Evolutionary conservation across 2,329 filamentous ascomycete genomes (phyloP).

Genomic region (Chaetomiaceae sp.): DNA sequence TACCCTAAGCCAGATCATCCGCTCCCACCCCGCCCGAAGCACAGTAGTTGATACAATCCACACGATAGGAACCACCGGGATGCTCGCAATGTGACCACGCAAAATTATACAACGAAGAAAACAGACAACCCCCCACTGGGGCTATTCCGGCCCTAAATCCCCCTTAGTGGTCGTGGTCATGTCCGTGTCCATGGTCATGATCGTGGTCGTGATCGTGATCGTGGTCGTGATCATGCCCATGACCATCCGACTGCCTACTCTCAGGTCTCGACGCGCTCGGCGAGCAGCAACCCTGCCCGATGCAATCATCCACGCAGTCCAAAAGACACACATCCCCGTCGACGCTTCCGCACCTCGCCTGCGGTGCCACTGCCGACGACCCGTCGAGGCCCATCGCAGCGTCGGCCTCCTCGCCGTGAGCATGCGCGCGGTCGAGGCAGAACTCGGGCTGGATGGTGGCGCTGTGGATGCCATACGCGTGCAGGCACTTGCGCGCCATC

Average conservation of each 20-base stretch:
- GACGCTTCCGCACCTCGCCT: slow-evolving; percentile 23
- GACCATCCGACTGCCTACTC: slow-evolving; percentile 30
- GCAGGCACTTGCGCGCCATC: slow-evolving; percentile 79
- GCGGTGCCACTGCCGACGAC: slow-evolving; percentile 20
- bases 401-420: slow-evolving; percentile 25
- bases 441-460: slow-evolving; percentile 97
- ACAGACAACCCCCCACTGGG: background rate
- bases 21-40: no score
- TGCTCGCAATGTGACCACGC: background rate
- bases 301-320: slow-evolving; percentile 47
- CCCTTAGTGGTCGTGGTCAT: background rate
- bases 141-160: background rate
- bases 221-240: slow-evolving; percentile 7
- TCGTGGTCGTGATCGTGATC: background rate
- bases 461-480: slow-evolving; percentile 93
- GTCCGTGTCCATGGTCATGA: slow-evolving; percentile 1
- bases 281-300: slow-evolving; percentile 42
- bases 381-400: slow-evolving; percentile 36
- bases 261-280: slow-evolving; percentile 29
- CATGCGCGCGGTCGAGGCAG: slow-evolving; percentile 48
- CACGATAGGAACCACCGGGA: background rate
- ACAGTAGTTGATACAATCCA: no score
- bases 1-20: no score
- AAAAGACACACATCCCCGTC: slow-evolving; percentile 40
- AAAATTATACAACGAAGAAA: background rate